Evolutionary conservation across 768 basidiomycete species (phyloP).

Genomic region (Lactifluus rugatus): DNA sequence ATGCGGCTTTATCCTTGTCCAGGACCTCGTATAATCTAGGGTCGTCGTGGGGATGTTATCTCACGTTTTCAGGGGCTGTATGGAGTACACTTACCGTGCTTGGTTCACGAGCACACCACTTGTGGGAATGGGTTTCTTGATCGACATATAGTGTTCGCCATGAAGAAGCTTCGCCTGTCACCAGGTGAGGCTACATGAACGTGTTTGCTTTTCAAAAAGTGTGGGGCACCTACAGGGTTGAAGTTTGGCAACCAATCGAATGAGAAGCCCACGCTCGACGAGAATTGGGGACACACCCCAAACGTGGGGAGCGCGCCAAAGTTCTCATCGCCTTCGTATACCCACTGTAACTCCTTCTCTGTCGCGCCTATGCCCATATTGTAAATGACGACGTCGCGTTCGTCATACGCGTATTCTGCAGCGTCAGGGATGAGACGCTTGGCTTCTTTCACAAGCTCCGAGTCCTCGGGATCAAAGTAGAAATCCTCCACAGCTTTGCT

Average conservation of each 20-base stretch:
- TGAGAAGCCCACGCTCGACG: conserved; percentile 52
- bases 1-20: conserved; percentile 90
- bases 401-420: conserved; percentile 64
- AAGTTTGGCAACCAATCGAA: conserved; percentile 91
- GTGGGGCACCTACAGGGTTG: conserved; percentile 62
- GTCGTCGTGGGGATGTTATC: neutral
- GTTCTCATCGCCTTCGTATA: conserved; percentile 79
- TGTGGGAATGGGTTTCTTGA: conserved; percentile 81
- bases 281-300: conserved; percentile 89
- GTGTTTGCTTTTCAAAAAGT: neutral
- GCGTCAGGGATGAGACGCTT: conserved; percentile 53
- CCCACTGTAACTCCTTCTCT: conserved; percentile 85
- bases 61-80: neutral
- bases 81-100: conserved; percentile 41
- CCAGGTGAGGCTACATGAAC: neutral
- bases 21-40: conserved; percentile 65
- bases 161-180: conserved; percentile 87
- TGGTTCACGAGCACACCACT: conserved; percentile 70
- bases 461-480: conserved; percentile 73
- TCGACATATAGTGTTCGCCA: conserved; percentile 90
- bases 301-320: conserved; percentile 89
- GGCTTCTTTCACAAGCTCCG: conserved; percentile 69
- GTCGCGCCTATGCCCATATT: conserved; percentile 93
- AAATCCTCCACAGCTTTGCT: conserved; percentile 25
- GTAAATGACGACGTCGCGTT: conserved; percentile 89